Percentiles rank a stretch among this genome's conserved stretches.
phyloP scores from a whole-genome alignment of 2,329 filamentous ascomycete genomes.

The Mariannaea elegans region DNA sequence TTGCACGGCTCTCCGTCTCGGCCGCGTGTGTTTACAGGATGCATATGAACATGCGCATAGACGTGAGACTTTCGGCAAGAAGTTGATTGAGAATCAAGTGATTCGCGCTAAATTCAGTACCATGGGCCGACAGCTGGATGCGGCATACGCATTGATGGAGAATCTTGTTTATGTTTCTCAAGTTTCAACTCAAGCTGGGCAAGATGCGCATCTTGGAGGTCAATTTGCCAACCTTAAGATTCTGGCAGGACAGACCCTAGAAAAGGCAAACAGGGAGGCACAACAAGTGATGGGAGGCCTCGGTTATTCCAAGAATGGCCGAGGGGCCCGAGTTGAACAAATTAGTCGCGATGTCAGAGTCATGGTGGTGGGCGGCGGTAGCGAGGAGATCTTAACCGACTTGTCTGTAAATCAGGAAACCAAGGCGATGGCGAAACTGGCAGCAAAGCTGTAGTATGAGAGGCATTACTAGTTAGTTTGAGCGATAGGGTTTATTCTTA shows the following conservation, averaged over 20 bases:
- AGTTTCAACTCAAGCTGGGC: background rate
- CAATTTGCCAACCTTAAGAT: conserved; percentile 23
- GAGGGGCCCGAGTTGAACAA: conserved; percentile 60
- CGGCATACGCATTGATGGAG: conserved; percentile 35
- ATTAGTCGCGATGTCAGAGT: conserved; percentile 59
- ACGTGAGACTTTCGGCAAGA: conserved; percentile 66
- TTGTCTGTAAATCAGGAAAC: conserved; percentile 60
- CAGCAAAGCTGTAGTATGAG: conserved; percentile 16
- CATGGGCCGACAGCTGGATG: conserved; percentile 65
- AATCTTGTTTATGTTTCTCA: conserved; percentile 21
- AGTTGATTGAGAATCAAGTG: conserved; percentile 65
- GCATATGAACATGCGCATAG: conserved; percentile 59
- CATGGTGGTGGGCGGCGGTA: conserved; percentile 62
- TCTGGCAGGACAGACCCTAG: conserved; percentile 16
- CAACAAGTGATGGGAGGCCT: conserved; percentile 64
- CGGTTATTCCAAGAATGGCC: conserved; percentile 59
- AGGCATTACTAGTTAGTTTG: background rate
- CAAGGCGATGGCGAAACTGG: conserved; percentile 15
- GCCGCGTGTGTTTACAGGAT: conserved; percentile 62
- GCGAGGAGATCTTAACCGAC: conserved; percentile 64
- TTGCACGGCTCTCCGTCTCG: conserved; percentile 64
- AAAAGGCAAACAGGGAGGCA: conserved; percentile 47
- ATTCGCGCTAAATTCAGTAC: conserved; percentile 68
- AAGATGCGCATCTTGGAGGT: conserved; percentile 9
- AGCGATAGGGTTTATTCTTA: no score